A percentile compares a stretch with the other conserved stretches of the same genome.
These are phyloP conservation scores for Kalmusia sp. DNA, from an alignment of 2,329 filamentous ascomycete genomes.

Conservation along the genomic window DNA sequence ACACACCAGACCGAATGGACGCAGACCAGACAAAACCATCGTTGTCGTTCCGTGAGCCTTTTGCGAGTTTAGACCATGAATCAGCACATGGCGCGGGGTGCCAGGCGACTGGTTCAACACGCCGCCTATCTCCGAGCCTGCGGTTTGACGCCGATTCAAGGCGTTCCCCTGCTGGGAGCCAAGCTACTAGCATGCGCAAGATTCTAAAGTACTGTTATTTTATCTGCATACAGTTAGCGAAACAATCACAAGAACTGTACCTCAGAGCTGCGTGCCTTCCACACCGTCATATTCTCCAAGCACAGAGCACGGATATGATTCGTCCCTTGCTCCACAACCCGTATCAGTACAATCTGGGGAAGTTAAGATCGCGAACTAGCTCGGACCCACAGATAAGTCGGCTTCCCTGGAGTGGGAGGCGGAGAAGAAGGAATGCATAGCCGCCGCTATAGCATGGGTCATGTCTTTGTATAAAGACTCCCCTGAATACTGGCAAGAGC, in stretches of 20 bases:
- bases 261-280: not conserved
- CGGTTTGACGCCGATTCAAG: not conserved
- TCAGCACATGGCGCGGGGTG: too few species aligned
- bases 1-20: too few species aligned
- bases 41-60: too few species aligned
- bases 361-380: not conserved
- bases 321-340: not conserved
- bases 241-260: not conserved
- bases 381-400: constrained; percentile 7
- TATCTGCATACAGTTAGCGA: not conserved
- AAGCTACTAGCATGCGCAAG: not conserved
- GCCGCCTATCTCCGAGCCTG: constrained; percentile 1
- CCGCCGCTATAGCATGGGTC: not conserved
- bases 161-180: not conserved
- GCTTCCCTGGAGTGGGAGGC: not conserved
- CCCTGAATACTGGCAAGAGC: not conserved
- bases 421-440: not conserved
- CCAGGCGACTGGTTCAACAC: not conserved
- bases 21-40: too few species aligned
- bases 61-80: too few species aligned
- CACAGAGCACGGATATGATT: not conserved
- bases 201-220: not conserved
- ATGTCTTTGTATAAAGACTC: constrained; percentile 1
- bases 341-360: constrained; percentile 6
- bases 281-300: not conserved